phyloP scores from a whole-genome alignment of 352 stramenopile species.

The Phytophthora pseudosyringae region DNA sequence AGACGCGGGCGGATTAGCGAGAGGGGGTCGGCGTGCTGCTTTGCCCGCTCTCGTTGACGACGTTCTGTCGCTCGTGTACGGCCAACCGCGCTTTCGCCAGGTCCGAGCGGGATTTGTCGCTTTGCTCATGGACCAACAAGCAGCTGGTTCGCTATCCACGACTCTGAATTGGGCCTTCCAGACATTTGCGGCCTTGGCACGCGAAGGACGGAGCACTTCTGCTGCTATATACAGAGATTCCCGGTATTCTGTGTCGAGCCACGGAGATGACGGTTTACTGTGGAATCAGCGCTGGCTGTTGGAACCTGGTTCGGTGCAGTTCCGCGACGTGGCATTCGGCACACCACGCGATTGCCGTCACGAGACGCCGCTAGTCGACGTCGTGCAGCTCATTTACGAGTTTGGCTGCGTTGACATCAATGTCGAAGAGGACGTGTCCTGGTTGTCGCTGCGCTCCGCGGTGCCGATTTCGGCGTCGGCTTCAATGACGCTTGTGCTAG shows the following conservation, averaged over 20 bases:
- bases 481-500: slow-evolving; percentile 35
- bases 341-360: neutral
- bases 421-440: slow-evolving; percentile 6
- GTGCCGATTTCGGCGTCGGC: slow-evolving; percentile 2
- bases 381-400: slow-evolving; percentile 15
- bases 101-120: slow-evolving; percentile 12
- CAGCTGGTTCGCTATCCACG: neutral
- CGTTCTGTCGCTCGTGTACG: slow-evolving; percentile 36
- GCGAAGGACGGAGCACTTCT: slow-evolving; percentile 5
- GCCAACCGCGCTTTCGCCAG: slow-evolving; percentile 9
- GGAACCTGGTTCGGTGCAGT: slow-evolving; percentile 21
- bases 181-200: slow-evolving; percentile 13
- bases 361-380: slow-evolving; percentile 7
- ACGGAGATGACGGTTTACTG: slow-evolving; percentile 6
- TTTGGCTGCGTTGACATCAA: slow-evolving; percentile 26
- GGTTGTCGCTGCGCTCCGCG: slow-evolving; percentile 14
- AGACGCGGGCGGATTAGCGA: neutral
- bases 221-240: neutral
- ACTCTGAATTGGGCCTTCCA: slow-evolving; percentile 11
- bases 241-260: neutral
- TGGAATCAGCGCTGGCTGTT: slow-evolving; percentile 38
- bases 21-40: neutral
- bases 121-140: slow-evolving; percentile 13
- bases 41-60: slow-evolving; percentile 37
- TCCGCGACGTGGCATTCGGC: neutral